Percentiles rank a stretch among this genome's conserved stretches.
phyloP scores from a whole-genome alignment of 768 basidiomycete genomes.

The Podaxis sp. region DNA sequence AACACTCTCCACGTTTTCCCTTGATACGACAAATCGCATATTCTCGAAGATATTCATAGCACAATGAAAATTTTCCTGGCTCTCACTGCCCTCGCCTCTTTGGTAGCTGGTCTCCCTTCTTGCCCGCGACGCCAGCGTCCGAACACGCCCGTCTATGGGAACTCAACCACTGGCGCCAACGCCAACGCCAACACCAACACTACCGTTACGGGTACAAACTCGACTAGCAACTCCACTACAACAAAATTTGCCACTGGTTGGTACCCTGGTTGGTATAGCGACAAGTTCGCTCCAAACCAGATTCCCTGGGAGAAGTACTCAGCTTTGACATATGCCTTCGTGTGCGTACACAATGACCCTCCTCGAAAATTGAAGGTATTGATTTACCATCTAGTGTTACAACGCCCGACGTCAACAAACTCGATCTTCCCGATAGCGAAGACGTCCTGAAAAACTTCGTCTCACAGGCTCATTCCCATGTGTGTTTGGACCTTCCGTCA shows the following conservation, averaged over 20 bases:
- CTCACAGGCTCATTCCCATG: conserved; percentile 35
- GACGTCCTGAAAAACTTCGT: conserved; percentile 55
- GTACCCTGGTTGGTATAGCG: conserved; percentile 66
- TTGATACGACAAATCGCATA: background rate
- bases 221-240: background rate
- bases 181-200: background rate
- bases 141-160: background rate
- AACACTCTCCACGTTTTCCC: background rate
- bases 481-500: conserved; percentile 16
- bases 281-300: conserved; percentile 38
- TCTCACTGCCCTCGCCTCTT: background rate
- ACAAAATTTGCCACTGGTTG: conserved; percentile 42
- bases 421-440: conserved; percentile 39
- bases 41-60: background rate
- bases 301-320: conserved; percentile 69
- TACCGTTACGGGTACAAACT: background rate
- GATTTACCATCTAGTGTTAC: conserved; percentile 1
- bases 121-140: background rate
- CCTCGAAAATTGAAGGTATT: background rate
- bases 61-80: conserved; percentile 1
- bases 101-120: background rate
- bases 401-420: conserved; percentile 24
- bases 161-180: background rate
- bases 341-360: conserved; percentile 37
- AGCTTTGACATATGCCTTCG: conserved; percentile 65